Conservation (phyloP, 495 filamentous ascomycete species). For the Cairneyella variabilis region DNA sequence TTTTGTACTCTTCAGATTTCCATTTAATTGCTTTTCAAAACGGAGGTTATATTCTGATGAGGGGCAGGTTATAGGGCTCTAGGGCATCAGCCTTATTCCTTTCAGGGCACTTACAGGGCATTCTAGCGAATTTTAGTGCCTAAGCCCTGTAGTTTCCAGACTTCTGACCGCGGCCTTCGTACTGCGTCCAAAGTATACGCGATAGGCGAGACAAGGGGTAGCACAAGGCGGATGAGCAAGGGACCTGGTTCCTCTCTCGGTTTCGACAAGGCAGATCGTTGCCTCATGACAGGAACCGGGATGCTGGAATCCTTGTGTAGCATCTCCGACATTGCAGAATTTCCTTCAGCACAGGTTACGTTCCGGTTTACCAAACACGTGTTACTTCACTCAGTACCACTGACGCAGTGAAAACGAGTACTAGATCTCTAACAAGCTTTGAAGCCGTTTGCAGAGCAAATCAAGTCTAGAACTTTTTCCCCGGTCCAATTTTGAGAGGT, state of each 20-base stretch:
- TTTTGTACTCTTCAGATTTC: too few relatives aligned
- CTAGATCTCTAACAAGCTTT: neutral
- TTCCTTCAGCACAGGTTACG: slow-evolving; percentile 1
- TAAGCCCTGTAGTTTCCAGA: too few relatives aligned
- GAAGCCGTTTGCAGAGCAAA: neutral
- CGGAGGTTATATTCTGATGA: neutral
- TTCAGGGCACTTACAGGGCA: too few relatives aligned
- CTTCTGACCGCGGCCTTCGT: too few relatives aligned
- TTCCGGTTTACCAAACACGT: neutral
- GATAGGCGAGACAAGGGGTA: too few relatives aligned
- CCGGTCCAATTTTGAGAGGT: neutral
- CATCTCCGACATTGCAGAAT: neutral
- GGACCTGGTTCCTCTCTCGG: neutral
- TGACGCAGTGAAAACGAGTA: neutral
- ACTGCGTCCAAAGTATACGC: too few relatives aligned
- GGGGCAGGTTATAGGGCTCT: neutral
- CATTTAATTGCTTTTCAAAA: too few relatives aligned
- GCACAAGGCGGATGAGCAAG: neutral
- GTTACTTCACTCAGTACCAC: neutral
- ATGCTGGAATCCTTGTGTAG: slow-evolving; percentile 8
- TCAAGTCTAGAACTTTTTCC: slow-evolving; percentile 21
- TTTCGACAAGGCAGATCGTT: slow-evolving; percentile 11
- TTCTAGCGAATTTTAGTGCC: too few relatives aligned
- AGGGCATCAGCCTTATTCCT: too few relatives aligned
- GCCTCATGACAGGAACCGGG: slow-evolving; percentile 5